phyloP scores from a whole-genome alignment of 805 yeast genomes.

The Tetrapisispora namnaoensis region DNA sequence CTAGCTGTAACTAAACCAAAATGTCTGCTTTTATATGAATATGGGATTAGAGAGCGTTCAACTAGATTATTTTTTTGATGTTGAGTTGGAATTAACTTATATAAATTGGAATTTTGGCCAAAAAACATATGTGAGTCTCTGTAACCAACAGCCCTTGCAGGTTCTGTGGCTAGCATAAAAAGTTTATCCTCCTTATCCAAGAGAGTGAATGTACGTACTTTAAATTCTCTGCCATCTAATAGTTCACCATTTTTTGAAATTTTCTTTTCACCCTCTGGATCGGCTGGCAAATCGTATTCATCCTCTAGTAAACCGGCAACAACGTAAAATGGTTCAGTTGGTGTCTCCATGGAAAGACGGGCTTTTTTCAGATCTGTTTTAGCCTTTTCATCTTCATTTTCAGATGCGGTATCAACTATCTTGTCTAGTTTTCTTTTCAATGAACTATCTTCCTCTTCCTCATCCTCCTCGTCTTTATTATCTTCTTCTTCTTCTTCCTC shows the following conservation, averaged over 20 bases:
- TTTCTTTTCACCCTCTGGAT: constrained; percentile 69
- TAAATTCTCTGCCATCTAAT: constrained; percentile 61
- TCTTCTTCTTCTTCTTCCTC: constrained; percentile 11
- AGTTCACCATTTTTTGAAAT: constrained; percentile 59
- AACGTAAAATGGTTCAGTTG: neutral
- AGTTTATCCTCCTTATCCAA: constrained; percentile 48
- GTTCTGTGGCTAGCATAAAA: constrained; percentile 91
- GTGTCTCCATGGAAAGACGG: constrained; percentile 8
- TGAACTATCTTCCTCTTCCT: constrained; percentile 10
- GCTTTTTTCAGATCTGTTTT: constrained; percentile 27
- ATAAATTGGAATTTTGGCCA: constrained; percentile 71
- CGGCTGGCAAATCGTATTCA: constrained; percentile 69
- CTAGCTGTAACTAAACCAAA: constrained; percentile 88
- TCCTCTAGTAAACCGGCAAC: constrained; percentile 47
- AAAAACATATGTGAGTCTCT: constrained; percentile 84
- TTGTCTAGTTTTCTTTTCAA: neutral
- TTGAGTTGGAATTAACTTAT: constrained; percentile 62
- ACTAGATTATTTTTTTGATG: constrained; percentile 78
- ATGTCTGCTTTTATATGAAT: constrained; percentile 81
- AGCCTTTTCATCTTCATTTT: neutral
- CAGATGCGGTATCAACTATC: neutral
- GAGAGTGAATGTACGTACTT: constrained; percentile 60
- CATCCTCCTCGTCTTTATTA: constrained; percentile 22
- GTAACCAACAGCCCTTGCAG: constrained; percentile 90
- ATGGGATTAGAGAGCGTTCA: constrained; percentile 71